A percentile compares a stretch with the other conserved stretches of the same genome.
phyloP scores from a whole-genome alignment of 2,329 filamentous ascomycete genomes.

The Neonectria punicea region DNA sequence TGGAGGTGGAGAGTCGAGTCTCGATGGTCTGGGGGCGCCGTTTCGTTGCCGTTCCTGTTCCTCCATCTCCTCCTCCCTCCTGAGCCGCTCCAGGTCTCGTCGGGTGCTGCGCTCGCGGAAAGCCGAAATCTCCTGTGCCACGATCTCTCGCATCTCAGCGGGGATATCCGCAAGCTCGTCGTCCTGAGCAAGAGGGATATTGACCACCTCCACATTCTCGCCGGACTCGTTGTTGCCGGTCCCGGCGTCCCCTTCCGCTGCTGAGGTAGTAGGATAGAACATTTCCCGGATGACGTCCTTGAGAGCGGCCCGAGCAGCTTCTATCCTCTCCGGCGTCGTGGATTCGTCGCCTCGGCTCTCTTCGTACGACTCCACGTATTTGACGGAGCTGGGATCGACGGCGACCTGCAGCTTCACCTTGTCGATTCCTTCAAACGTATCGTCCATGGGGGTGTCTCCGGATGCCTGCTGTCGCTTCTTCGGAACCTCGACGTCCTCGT shows the following conservation, averaged over 20 bases:
- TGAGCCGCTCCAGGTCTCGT: constrained; percentile 87
- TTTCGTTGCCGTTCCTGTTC: constrained; percentile 83
- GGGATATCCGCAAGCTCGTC: constrained; percentile 97
- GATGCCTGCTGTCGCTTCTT: constrained; percentile 75
- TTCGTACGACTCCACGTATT: constrained; percentile 86
- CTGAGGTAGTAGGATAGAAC: constrained; percentile 69
- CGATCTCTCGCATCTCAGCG: constrained; percentile 93
- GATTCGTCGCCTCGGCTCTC: constrained; percentile 70
- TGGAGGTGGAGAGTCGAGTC: constrained; percentile 77
- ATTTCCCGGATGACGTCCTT: constrained; percentile 76
- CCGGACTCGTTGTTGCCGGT: constrained; percentile 75
- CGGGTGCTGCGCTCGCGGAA: constrained; percentile 93
- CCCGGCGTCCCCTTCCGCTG: constrained; percentile 71
- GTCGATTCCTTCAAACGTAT: constrained; percentile 66
- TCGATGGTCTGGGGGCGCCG: constrained; percentile 67
- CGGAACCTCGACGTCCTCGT: constrained; percentile 85
- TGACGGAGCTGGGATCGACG: constrained; percentile 83
- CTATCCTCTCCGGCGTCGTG: constrained; percentile 73
- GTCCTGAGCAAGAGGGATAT: constrained; percentile 86
- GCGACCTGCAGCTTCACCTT: constrained; percentile 78
- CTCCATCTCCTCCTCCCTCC: constrained; percentile 92
- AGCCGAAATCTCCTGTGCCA: constrained; percentile 91
- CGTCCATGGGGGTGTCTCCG: constrained; percentile 56
- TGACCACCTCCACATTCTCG: constrained; percentile 84
- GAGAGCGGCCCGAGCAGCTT: constrained; percentile 75